Evolutionary conservation across 1,284 basidiomycete genomes (phyloP).

Genomic region (Irpex lacteus): DNA sequence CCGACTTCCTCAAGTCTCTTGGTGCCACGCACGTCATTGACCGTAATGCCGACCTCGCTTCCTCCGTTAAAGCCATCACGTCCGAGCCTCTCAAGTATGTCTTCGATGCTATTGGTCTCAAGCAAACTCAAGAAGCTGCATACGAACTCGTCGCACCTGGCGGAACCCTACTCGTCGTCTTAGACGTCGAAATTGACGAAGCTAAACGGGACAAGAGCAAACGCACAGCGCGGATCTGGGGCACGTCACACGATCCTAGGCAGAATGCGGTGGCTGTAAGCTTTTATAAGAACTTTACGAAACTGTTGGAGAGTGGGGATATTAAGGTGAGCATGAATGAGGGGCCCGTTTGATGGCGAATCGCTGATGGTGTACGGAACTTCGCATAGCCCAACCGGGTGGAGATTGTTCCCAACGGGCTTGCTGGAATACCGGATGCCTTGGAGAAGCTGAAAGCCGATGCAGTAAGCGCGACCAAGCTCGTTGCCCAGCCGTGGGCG

Average conservation of each 20-base stretch:
- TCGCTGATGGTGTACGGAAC: background rate
- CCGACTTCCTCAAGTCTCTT: constrained; percentile 40
- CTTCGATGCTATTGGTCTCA: constrained; percentile 33
- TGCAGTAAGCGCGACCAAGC: constrained; percentile 27
- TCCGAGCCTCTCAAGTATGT: constrained; percentile 30
- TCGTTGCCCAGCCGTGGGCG: constrained; percentile 28
- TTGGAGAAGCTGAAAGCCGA: constrained; percentile 22
- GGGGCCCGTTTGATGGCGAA: background rate
- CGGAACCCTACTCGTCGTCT: constrained; percentile 16
- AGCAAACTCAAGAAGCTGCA: constrained; percentile 13
- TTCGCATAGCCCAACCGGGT: constrained; percentile 14
- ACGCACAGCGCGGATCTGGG: constrained; percentile 4
- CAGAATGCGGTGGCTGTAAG: background rate
- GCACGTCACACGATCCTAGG: constrained; percentile 3
- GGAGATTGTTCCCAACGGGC: constrained; percentile 26
- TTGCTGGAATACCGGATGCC: constrained; percentile 26
- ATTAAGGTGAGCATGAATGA: background rate
- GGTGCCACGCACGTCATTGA: constrained; percentile 56
- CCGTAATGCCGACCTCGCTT: constrained; percentile 27
- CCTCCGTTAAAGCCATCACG: constrained; percentile 21
- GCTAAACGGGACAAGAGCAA: constrained; percentile 3
- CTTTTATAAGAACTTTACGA: background rate
- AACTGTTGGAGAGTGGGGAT: background rate
- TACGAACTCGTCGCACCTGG: constrained; percentile 15
- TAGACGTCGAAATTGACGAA: constrained; percentile 2